phyloP scores from a whole-genome alignment of 345 rosid genomes.

The Camelina sativa region DNA sequence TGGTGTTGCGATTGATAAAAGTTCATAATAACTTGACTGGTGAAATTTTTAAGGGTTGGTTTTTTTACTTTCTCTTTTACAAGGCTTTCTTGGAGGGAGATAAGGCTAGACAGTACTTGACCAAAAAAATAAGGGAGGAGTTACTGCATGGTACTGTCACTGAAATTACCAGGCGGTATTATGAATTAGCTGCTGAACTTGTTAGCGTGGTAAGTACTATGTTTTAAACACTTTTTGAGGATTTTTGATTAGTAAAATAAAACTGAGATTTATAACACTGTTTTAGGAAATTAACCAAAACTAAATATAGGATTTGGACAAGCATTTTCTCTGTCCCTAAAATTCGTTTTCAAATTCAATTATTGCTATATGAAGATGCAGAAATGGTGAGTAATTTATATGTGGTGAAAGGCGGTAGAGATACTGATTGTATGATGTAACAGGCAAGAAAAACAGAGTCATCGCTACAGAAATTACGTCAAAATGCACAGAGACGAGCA shows the following conservation, averaged over 20 bases:
- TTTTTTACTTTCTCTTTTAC: constrained; percentile 4
- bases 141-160: constrained; percentile 47
- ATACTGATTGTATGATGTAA: constrained; percentile 18
- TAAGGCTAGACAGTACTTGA: constrained; percentile 64
- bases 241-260: constrained; percentile 2
- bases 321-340: background rate
- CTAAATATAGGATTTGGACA: background rate
- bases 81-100: constrained; percentile 82
- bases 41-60: constrained; percentile 26
- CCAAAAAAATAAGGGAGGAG: background rate
- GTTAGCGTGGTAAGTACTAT: constrained; percentile 74
- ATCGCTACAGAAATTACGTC: constrained; percentile 86
- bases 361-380: background rate
- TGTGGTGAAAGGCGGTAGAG: background rate
- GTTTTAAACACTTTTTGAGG: constrained; percentile 11
- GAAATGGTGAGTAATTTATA: constrained; percentile 11
- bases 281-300: background rate
- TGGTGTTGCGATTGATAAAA: background rate
- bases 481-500: constrained; percentile 87
- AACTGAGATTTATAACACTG: background rate
- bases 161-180: constrained; percentile 75
- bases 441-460: constrained; percentile 91
- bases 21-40: constrained; percentile 23
- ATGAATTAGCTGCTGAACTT: constrained; percentile 79
- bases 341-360: background rate